Conservation (phyloP, 208 protist species). For the Crithidia mellificae region DNA sequence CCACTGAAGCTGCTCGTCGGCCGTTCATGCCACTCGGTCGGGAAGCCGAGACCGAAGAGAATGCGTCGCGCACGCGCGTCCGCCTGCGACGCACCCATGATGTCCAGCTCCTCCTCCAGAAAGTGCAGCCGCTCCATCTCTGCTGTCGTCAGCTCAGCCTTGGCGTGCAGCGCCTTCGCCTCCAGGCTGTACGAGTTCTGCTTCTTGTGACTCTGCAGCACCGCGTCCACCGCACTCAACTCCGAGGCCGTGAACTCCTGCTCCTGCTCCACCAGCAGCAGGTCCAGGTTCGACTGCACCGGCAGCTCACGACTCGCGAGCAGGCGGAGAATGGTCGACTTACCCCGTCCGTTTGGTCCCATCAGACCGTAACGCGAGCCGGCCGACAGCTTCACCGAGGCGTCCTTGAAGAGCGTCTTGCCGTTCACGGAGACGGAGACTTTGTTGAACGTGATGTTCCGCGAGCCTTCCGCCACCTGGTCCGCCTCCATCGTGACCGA, state of each 20-base stretch:
- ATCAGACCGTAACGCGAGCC: slow-evolving; percentile 95
- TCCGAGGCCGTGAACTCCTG: slow-evolving; percentile 91
- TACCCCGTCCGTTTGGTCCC: slow-evolving; percentile 95
- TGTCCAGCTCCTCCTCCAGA: slow-evolving; percentile 91
- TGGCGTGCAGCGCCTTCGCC: slow-evolving; percentile 62
- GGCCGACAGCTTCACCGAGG: slow-evolving; percentile 74
- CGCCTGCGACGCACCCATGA: slow-evolving; percentile 92
- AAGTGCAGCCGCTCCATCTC: slow-evolving; percentile 84
- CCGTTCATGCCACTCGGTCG: slow-evolving; percentile 89
- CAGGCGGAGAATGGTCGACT: slow-evolving; percentile 94
- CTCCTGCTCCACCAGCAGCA: slow-evolving; percentile 97
- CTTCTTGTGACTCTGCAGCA: slow-evolving; percentile 92
- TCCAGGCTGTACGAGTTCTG: slow-evolving; percentile 80
- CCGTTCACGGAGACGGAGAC: slow-evolving; percentile 86
- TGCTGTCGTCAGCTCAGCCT: slow-evolving; percentile 55
- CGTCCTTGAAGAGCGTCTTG: slow-evolving; percentile 84
- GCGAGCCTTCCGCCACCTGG: slow-evolving; percentile 62
- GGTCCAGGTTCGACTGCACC: slow-evolving; percentile 91
- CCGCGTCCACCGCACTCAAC: slow-evolving; percentile 75
- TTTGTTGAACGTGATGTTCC: slow-evolving; percentile 84
- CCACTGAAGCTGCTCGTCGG: slow-evolving; percentile 89
- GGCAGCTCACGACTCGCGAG: slow-evolving; percentile 78
- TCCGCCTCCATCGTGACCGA: slow-evolving; percentile 73
- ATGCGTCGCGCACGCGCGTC: slow-evolving; percentile 85
- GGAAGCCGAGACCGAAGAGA: slow-evolving; percentile 93